Conservation (phyloP, 805 yeast species). For the Cyberlindnera sargentensis region DNA sequence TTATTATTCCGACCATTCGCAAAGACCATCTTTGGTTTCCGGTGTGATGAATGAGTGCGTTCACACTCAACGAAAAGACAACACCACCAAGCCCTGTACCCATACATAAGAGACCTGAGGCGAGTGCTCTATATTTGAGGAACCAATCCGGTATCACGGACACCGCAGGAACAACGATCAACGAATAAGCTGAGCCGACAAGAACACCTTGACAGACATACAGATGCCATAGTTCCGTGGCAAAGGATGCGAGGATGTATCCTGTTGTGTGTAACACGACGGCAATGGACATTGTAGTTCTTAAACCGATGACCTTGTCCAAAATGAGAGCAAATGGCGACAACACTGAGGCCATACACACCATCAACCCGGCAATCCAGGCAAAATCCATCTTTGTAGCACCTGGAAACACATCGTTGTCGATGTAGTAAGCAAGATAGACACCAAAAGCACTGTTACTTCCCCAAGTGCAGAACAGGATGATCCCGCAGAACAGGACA, state of each 20-base stretch:
- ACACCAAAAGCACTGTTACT: conserved; percentile 53
- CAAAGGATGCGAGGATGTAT: conserved; percentile 51
- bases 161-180: conserved; percentile 51
- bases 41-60: conserved; percentile 34
- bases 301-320: conserved; percentile 44
- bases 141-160: conserved; percentile 68
- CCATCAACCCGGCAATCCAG: conserved; percentile 59
- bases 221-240: conserved; percentile 56
- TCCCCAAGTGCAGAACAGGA: conserved; percentile 67
- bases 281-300: conserved; percentile 43
- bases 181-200: conserved; percentile 44
- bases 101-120: conserved; percentile 39
- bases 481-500: conserved; percentile 39
- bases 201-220: conserved; percentile 63
- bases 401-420: conserved; percentile 43
- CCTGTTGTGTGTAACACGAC: conserved; percentile 44
- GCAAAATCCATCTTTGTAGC: conserved; percentile 56
- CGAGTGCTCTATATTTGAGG: conserved; percentile 49
- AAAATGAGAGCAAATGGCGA: conserved; percentile 50
- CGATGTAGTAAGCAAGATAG: conserved; percentile 50
- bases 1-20: conserved; percentile 37
- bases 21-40: conserved; percentile 43
- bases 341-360: conserved; percentile 45
- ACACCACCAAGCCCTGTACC: conserved; percentile 54
- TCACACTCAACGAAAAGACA: conserved; percentile 34